Base-by-base conservation (phyloP, 2,329 filamentous ascomycete species). In the Myriosclerotinia duriaeana region DNA sequence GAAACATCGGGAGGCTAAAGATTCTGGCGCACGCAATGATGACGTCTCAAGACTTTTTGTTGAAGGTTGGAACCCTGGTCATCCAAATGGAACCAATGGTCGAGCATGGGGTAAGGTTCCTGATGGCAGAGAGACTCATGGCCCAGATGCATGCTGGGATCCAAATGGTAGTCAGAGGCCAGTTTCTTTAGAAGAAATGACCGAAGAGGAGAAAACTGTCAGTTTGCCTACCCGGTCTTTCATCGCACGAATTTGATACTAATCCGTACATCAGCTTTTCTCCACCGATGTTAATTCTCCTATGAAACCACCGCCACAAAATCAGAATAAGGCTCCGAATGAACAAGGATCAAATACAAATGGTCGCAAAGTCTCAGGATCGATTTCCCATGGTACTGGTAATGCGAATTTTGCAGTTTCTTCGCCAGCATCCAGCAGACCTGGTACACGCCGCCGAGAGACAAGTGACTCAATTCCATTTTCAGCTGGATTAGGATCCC, bases 101-200 rank as follows among this genome's bases (percentile, higher is more conserved):
- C 85, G 78, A 79, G 85, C 86, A 64, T 96, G 92, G 92, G 91
- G 90, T 62, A 92, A 93, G 77, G 84, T 83, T 72, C 85, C 86
- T 67, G 93, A 97, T 71, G 85, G 84, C 67, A 89, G 92, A 76
- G 87, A 90, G 69, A 88, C 88, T 67, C 87, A 90, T 74, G 93
- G 94, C 54, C 91, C 93, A n/a, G 92, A 95, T 69, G 86, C 94
- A 53, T 98, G 93, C 78, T 99, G 94, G 95, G 91, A 96, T 75
- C 79, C 85, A 67, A 84, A 84, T 68, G 92, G 91, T 34, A 84
- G 84, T 64, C 83, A 87, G 54, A 84, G 86, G 70, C 92, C 93
- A 8, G 81, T 97, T 70, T 87, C 87, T 40, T 77, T 97, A 70
- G 83, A 86, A 69, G 87, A 90, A 53, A 87, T 96, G 86, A 82